Base-by-base conservation (phyloP, 2,329 filamentous ascomycete genomes). In the Talaromyces sp. region DNA sequence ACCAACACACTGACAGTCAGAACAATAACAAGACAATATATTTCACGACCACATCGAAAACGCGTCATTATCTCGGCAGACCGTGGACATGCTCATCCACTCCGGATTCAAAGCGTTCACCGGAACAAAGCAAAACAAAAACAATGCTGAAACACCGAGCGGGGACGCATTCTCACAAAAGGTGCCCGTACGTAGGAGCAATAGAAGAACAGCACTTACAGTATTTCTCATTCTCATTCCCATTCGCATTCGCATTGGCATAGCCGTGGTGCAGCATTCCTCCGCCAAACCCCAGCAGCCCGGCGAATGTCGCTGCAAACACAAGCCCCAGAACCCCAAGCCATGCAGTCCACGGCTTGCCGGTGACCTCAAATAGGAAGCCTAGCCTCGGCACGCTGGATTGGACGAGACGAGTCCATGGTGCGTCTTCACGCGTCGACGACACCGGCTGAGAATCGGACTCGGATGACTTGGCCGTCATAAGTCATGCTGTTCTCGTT, bases 271-370 rank as follows among this genome's bases (percentile, higher is more conserved):
- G 56, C 61, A 61, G 56, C 61, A 61, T 60, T 40, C 37, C 39
- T 33, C 25, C 48, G n/a, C 28, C 28, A 50, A 35, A 12, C 42
- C 52, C 33, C 40, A 58, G 58, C 42, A 64, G 21, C 52, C 37
- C 16, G 6, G 48, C 52, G 18, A 48, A 3, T 23, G 54, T 57
- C 16, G 42, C 39, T 33, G 52, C 58, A 23, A 58, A 44, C 5
- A 59, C 54, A 16, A 61, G 52, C 33, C 50, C 62, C 23, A 64
- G 58, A 18, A 52, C 28, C 40, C 28, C 61, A 12, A 60, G 42
- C 54, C 52, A 57, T 37, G 58, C 58, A 35, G 62, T 61, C 62
- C 62, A 61, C 58, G 58, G 62, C 62, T 61, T 64, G 58, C 52
- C 52, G 40, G 52, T 58, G 62, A 64, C 50, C 33, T 52, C 62